Conservation (phyloP, 2,329 filamentous ascomycete species). For the Fusarium tanahbumbuense region DNA sequence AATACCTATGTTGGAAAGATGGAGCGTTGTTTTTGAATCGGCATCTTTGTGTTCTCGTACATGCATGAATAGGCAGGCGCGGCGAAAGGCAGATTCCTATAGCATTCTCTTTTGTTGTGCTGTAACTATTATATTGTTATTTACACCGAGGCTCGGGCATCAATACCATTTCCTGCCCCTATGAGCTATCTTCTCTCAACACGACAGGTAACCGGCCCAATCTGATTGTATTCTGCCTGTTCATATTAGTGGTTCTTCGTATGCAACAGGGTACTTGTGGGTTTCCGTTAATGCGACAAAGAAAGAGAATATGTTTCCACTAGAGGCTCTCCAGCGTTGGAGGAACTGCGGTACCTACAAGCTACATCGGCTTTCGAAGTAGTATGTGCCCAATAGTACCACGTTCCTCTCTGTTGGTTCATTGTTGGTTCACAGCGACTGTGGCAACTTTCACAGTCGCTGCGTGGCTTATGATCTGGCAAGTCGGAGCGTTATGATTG, state of each 20-base stretch:
- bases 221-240: neutral
- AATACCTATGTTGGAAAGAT: slow-evolving; percentile 18
- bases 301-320: neutral
- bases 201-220: neutral
- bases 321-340: neutral
- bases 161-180: slow-evolving; percentile 10
- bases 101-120: slow-evolving; percentile 38
- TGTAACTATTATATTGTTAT: slow-evolving; percentile 28
- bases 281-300: neutral
- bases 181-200: neutral
- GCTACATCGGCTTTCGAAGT: neutral
- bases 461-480: slow-evolving; percentile 6
- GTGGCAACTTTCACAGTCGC: slow-evolving; percentile 15
- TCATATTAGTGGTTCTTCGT: neutral
- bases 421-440: slow-evolving; percentile 3
- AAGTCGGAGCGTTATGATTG: neutral
- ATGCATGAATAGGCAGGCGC: slow-evolving; percentile 41
- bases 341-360: neutral
- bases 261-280: neutral
- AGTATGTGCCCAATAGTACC: slow-evolving; percentile 1
- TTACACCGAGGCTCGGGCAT: slow-evolving; percentile 13
- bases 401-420: slow-evolving; percentile 5
- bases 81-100: slow-evolving; percentile 44
- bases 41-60: slow-evolving; percentile 23
- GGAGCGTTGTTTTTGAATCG: slow-evolving; percentile 28